Evolutionary conservation across 805 yeast species (phyloP), one percentile per base, ranked within the genome.

Genomic region (Kluyveromyces siamensis): DNA sequence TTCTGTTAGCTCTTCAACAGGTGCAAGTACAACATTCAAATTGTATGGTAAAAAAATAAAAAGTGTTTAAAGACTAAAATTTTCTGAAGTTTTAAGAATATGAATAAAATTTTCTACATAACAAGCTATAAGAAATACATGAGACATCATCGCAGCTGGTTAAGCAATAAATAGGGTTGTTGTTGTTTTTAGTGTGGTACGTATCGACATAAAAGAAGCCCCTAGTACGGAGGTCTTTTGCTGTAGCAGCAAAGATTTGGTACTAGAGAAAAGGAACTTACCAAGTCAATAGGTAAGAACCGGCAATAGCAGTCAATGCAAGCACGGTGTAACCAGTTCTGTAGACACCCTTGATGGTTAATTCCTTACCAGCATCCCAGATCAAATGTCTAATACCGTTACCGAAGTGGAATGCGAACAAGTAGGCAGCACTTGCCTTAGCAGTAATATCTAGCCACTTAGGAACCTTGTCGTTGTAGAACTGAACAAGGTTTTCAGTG

Each of bases 311-410:
- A 41, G 80, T 61, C 58, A 79, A 72, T 27, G 83, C 97, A 50
- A 89, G 67, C 17, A 88, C 96, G 44, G 79, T 72, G 70, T 87
- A 87, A 54, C 96, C 98, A 37, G 97, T 89, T 71, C 84, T 80
- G 80, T 86, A 85, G 50, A 93, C 96, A 57, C 96, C 97, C 63
- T 84, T 80, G 58, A 87, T 62, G 52, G 89, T 77, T 65, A 91
- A 76, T 68, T 84, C 86, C 57, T 72, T 74, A 66, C 96, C 96
- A 47, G 81, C 67, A 68, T 93, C 99, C 99, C 99, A 93, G 48
- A 87, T 63, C 69, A 91, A 72, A 68, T 93, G 99, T 78, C 99
- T 87, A 54, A 91, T 52, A 60, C 98, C 97, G 67, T 90, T 88
- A 66, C 75, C 79, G 43, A 77, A 61, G 70, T 93, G 99, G 84